Evolutionary conservation across 192 early-diverging fungal genomes (phyloP).

Genomic region (Backusella liffmaniae): DNA sequence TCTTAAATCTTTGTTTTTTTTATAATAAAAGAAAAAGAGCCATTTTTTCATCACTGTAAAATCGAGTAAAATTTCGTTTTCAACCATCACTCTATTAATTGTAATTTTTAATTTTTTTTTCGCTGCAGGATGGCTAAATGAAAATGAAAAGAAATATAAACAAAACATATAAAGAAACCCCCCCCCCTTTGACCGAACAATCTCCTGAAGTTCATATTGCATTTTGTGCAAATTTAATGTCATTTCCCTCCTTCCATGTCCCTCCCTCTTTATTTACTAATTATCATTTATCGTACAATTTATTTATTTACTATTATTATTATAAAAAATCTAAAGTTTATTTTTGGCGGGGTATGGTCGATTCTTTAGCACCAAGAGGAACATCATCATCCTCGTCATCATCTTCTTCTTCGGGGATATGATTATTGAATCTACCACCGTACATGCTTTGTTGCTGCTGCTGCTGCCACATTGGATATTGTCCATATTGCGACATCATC

Average conservation of each 20-base stretch:
- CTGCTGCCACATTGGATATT: slow-evolving; percentile 14
- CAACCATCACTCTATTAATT: not conserved
- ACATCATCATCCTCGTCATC: slow-evolving; percentile 36
- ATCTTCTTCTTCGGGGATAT: slow-evolving; percentile 19
- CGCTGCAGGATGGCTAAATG: not conserved
- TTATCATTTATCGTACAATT: not conserved
- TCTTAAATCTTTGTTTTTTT: not conserved
- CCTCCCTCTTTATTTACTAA: not conserved
- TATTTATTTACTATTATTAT: not conserved
- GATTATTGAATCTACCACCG: slow-evolving; percentile 1
- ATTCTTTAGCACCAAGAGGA: slow-evolving; percentile 26
- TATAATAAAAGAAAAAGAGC: not conserved
- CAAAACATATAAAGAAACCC: not conserved
- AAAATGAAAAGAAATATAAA: not conserved
- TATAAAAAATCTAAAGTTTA: not conserved
- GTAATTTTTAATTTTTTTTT: not conserved
- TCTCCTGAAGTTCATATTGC: not conserved
- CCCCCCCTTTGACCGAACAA: not conserved
- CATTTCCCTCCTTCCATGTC: not conserved
- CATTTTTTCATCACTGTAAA: not conserved
- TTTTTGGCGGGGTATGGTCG: slow-evolving; percentile 11
- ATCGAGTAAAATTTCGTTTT: not conserved
- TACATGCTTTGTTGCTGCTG: slow-evolving; percentile 9
- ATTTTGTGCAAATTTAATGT: not conserved
- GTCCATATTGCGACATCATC: slow-evolving; percentile 10